Conservation (phyloP, 352 stramenopile species). For the Phytophthora palmivora region DNA sequence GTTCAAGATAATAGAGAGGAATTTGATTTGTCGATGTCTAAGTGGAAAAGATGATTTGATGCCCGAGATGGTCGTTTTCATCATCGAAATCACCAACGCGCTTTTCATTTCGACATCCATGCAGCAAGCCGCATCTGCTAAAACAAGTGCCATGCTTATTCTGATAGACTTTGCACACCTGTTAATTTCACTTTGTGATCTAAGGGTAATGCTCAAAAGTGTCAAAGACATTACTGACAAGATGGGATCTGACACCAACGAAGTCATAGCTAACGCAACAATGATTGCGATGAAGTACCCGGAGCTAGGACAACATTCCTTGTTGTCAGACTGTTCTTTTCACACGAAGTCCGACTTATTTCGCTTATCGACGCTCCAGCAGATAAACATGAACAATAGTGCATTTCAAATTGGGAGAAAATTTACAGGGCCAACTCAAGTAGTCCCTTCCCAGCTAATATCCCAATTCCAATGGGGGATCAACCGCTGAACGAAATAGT, state of each 20-base stretch:
- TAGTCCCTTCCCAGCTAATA: slow-evolving; percentile 2
- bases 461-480: not conserved
- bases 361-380: slow-evolving; percentile 5
- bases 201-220: slow-evolving; percentile 23
- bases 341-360: slow-evolving; percentile 16
- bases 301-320: slow-evolving; percentile 3
- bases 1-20: slow-evolving; percentile 24
- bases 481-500: not conserved
- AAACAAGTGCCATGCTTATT: slow-evolving; percentile 38
- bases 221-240: slow-evolving; percentile 12
- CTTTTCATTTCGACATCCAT: slow-evolving; percentile 52
- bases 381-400: not conserved
- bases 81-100: slow-evolving; percentile 53
- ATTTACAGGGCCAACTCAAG: not conserved
- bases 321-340: not conserved
- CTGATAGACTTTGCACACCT: slow-evolving; percentile 39
- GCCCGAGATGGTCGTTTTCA: slow-evolving; percentile 52
- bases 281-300: slow-evolving; percentile 14
- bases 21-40: slow-evolving; percentile 20
- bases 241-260: slow-evolving; percentile 4
- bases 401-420: not conserved
- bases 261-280: slow-evolving; percentile 12
- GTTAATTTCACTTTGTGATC: slow-evolving; percentile 34
- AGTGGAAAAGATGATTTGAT: slow-evolving; percentile 35
- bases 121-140: slow-evolving; percentile 33